Conservation (phyloP, 2,329 filamentous ascomycete genomes). For the Botryotinia calthae region DNA sequence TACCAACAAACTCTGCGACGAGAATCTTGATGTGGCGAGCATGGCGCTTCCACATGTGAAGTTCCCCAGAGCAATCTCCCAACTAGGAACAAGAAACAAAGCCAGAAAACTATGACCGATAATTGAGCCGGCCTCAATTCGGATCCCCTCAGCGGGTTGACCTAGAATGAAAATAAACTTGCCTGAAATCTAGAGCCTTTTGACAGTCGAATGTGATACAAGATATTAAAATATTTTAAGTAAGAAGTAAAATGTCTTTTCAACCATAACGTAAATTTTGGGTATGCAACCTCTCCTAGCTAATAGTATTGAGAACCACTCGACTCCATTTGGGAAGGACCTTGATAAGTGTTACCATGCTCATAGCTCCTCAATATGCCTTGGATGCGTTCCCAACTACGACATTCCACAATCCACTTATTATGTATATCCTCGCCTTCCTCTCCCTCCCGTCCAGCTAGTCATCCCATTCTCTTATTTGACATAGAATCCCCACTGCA, state of each 20-base stretch:
- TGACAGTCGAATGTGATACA: not conserved
- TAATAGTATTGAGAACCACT: not conserved
- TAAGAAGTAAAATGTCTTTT: not conserved
- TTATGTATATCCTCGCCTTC: not conserved
- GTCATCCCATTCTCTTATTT: not conserved
- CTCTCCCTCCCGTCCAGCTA: not conserved
- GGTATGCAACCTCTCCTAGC: not conserved
- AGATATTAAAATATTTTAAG: not conserved
- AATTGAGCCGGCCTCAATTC: not conserved
- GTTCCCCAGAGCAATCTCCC: not conserved
- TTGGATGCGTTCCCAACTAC: not conserved
- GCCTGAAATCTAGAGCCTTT: not conserved
- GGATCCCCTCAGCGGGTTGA: not conserved
- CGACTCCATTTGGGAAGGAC: not conserved
- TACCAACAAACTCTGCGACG: not conserved
- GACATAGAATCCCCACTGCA: conserved; percentile 71
- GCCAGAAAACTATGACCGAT: not conserved
- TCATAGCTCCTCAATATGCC: not conserved
- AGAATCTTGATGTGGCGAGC: not conserved
- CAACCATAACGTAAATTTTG: not conserved
- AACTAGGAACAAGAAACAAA: not conserved
- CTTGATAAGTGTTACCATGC: not conserved
- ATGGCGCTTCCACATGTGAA: not conserved
- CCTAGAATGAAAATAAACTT: not conserved
- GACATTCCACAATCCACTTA: not conserved